phyloP scores from a whole-genome alignment of 2,329 filamentous ascomycete species.

The Periconia macrospinosa region DNA sequence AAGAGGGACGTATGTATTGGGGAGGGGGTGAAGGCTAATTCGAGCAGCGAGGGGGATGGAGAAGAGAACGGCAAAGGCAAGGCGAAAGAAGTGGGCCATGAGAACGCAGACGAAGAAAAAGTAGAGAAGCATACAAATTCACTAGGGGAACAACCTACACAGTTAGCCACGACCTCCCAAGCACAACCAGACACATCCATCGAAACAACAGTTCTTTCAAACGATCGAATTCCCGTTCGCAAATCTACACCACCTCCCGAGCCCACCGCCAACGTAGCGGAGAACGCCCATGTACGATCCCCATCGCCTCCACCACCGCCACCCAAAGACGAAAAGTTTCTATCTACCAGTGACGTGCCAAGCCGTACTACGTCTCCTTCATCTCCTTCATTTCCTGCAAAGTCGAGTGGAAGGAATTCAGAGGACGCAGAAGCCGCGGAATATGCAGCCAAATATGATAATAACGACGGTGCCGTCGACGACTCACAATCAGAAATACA shows the following conservation, averaged over 20 bases:
- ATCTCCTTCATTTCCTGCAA: slow-evolving; percentile 31
- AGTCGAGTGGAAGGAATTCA: slow-evolving; percentile 45
- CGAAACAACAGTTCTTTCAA: background rate
- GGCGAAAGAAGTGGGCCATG: background rate
- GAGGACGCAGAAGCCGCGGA: slow-evolving; percentile 37
- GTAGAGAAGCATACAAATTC: background rate
- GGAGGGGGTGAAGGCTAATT: background rate
- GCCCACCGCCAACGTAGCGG: slow-evolving; percentile 23
- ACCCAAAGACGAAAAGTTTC: slow-evolving; percentile 56
- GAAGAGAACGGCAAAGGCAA: background rate
- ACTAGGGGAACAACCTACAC: background rate
- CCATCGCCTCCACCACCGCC: slow-evolving; percentile 52
- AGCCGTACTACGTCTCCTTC: slow-evolving; percentile 41
- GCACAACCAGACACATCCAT: background rate
- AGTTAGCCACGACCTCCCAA: background rate
- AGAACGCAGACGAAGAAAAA: background rate
- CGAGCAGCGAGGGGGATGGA: background rate
- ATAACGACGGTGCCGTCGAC: slow-evolving; percentile 45
- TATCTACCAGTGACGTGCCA: slow-evolving; percentile 45
- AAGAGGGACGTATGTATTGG: slow-evolving; percentile 4
- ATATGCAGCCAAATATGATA: slow-evolving; percentile 54
- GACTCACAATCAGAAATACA: slow-evolving; percentile 85
- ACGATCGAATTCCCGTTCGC: slow-evolving; percentile 10
- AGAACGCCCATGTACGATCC: slow-evolving; percentile 34
- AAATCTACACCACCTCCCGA: slow-evolving; percentile 24